These are phyloP conservation scores for Hemileia vastatrix DNA, from an alignment of 1,284 basidiomycete genomes.

Conservation along the genomic window DNA sequence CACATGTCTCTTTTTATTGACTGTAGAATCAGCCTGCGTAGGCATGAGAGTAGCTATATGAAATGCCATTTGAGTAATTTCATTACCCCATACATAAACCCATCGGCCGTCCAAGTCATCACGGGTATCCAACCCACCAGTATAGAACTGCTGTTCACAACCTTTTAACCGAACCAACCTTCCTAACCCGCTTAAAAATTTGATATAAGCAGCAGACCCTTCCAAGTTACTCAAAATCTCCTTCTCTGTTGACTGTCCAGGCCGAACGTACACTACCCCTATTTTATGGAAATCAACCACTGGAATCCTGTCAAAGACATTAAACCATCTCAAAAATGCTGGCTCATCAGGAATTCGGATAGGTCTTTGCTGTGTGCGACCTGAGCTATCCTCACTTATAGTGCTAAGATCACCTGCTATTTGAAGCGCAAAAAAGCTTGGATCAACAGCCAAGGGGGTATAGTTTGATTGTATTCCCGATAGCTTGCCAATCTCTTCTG, in stretches of 20 bases:
- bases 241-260: conserved; percentile 70
- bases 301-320: conserved; percentile 70
- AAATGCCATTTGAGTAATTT: conserved; percentile 88
- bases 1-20: conserved; percentile 78
- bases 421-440: conserved; percentile 76
- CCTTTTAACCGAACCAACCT: conserved; percentile 80
- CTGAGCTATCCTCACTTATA: neutral
- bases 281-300: conserved; percentile 98
- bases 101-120: conserved; percentile 74
- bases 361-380: conserved; percentile 26
- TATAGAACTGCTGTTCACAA: conserved; percentile 74
- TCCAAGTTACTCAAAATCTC: conserved; percentile 85
- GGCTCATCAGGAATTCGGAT: conserved; percentile 49
- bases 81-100: conserved; percentile 98
- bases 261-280: conserved; percentile 89
- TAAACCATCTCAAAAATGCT: conserved; percentile 56
- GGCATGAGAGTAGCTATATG: conserved; percentile 99
- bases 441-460: conserved; percentile 59
- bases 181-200: conserved; percentile 82
- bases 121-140: conserved; percentile 77
- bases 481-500: conserved; percentile 7
- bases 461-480: conserved; percentile 21
- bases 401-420: conserved; percentile 9
- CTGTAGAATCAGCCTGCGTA: conserved; percentile 53
- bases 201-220: conserved; percentile 87